Evolutionary conservation across 2,329 filamentous ascomycete genomes (phyloP).

Genomic region (Xylariaceae sp.): DNA sequence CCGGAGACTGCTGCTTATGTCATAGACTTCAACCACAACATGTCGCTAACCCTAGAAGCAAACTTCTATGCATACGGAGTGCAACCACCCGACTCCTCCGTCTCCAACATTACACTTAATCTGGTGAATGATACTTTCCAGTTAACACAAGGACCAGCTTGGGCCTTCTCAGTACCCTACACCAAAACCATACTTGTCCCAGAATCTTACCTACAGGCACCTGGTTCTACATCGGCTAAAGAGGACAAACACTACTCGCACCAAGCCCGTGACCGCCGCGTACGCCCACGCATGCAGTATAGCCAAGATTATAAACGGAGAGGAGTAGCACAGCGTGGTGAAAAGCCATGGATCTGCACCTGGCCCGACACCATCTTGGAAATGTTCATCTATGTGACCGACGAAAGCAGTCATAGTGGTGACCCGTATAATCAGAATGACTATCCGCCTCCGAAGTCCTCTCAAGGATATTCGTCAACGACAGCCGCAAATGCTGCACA

Average conservation of each 20-base stretch:
- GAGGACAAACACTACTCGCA: background rate
- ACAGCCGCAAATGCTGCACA: background rate
- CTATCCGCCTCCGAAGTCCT: background rate
- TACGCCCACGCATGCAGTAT: slow-evolving; percentile 29
- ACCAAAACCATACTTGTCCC: slow-evolving; percentile 57
- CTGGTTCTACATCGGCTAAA: slow-evolving; percentile 5
- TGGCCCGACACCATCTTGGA: slow-evolving; percentile 57
- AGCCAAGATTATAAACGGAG: slow-evolving; percentile 37
- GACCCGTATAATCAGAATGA: background rate
- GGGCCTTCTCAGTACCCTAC: slow-evolving; percentile 50
- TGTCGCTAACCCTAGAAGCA: slow-evolving; percentile 33
- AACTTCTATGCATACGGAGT: slow-evolving; percentile 51
- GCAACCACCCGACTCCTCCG: slow-evolving; percentile 45
- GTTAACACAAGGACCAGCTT: slow-evolving; percentile 50
- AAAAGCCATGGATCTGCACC: slow-evolving; percentile 57
- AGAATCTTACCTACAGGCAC: slow-evolving; percentile 37
- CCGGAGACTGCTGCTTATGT: slow-evolving; percentile 39
- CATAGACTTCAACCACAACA: slow-evolving; percentile 39
- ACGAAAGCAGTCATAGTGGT: slow-evolving; percentile 44
- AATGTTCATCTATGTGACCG: slow-evolving; percentile 54
- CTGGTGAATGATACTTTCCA: slow-evolving; percentile 54
- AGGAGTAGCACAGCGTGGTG: slow-evolving; percentile 42
- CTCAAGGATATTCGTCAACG: background rate
- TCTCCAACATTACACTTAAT: slow-evolving; percentile 37
- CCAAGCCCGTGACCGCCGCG: background rate